These are phyloP conservation scores for Cystobasidium slooffiae DNA, from an alignment of 1,284 basidiomycete genomes.

Conservation along the genomic window DNA sequence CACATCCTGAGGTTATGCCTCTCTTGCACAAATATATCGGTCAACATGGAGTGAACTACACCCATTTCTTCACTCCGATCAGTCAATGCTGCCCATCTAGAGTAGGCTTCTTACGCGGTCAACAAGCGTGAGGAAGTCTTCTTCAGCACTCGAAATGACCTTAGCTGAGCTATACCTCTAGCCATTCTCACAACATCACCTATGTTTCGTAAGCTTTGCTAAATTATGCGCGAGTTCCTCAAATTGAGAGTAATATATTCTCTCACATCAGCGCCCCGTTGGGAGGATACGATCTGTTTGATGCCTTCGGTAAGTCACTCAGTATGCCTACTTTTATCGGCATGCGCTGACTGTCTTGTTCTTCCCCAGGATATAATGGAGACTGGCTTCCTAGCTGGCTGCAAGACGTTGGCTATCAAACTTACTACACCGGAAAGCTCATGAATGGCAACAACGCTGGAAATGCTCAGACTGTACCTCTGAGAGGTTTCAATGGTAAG, in stretches of 20 bases:
- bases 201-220: constrained; percentile 5
- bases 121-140: constrained; percentile 17
- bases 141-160: neutral
- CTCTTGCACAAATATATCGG: constrained; percentile 4
- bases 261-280: neutral
- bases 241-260: neutral
- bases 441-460: constrained; percentile 54
- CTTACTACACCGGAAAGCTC: constrained; percentile 55
- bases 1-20: constrained; percentile 40
- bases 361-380: constrained; percentile 45
- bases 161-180: neutral
- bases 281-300: constrained; percentile 16
- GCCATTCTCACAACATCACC: constrained; percentile 22
- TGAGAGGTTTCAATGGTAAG: constrained; percentile 11
- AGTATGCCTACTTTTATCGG: neutral
- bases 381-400: constrained; percentile 53
- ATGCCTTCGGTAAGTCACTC: neutral
- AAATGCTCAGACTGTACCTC: constrained; percentile 40
- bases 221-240: neutral
- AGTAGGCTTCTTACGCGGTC: constrained; percentile 51
- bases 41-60: constrained; percentile 47
- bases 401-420: constrained; percentile 53
- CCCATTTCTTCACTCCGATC: constrained; percentile 53
- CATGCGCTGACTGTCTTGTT: neutral
- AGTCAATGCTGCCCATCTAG: constrained; percentile 53